Evolutionary conservation across 192 early-diverging fungal species (phyloP), one percentile per base, ranked within the genome.

Genomic region (Backusella luteola): DNA sequence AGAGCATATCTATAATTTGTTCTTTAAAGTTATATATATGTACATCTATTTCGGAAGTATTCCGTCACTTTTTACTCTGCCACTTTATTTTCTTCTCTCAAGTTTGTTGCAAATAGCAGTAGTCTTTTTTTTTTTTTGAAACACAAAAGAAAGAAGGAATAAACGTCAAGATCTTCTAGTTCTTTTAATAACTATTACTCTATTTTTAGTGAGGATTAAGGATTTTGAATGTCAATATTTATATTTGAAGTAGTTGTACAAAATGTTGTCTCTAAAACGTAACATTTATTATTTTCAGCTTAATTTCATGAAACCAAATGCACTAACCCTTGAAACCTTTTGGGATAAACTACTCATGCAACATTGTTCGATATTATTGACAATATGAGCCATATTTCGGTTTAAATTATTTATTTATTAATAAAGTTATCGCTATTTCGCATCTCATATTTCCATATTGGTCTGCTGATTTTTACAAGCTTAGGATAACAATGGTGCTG

Each of bases 401-500:
- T 12, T 9, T 23, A 23, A 63, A 63, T 63, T 29, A 63, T 63
- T 63, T n/a, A 56, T 63, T 63, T 63, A 63, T 63, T 63, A 29
- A 59, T 59, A n/a, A 49, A 49, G 56, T 11, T 63, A 26, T 63
- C 56, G 4, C 9, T 63, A 63, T 26, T 63, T 11, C 56, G 26
- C 12, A 63, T 9, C 6, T 29, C 23, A 29, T 63, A 12, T 63
- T 26, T 63, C 26, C 11, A 29, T 63, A 14, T 63, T 29, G 21
- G 23, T 63, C 12, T 63, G 56, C 7, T 63, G 26, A 4, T 26
- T 63, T 53, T 29, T 3, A 63, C 3, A 63, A 63, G 12, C 56
- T 19, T 63, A 71, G 6, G 70, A 71, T 71, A 71, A 71, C 26
- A 71, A 29, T 19, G 70, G 70, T 71, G 44, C 42, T 44, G 42